Base-by-base conservation (phyloP, 306 rosid species). In the Nissolia schottii region DNA sequence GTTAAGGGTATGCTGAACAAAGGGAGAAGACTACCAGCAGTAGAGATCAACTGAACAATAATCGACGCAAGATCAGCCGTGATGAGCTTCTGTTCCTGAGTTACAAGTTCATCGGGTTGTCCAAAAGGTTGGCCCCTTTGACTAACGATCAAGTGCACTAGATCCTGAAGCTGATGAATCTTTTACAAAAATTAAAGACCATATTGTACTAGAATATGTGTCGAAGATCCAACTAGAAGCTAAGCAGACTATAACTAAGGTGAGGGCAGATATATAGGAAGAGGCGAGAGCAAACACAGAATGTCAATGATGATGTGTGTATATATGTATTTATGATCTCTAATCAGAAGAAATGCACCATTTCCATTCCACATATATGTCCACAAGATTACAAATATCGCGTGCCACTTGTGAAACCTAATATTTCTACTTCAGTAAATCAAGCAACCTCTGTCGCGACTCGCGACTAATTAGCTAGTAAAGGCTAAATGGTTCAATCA, bases 1-100 rank as follows among this genome's bases (percentile, higher is more conserved):
- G 27, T 83, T 34, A 64, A 80, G 77, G 59, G 79, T 77, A 34
- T 70, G 79, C 82, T 81, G 82, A 38, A 71, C 86, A 1, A 82
- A 28, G 97, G 97, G 25, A 92, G 91, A 71, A 92, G 93, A 71
- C 85, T 81, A 43, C 97, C 96, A 0, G 97, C 97, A 13, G 97
- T 81, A 24, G 97, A 87, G 79, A 92, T 86, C 76, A 92, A 72
- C 64, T 92, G 97, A 67, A 87, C 84, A 54, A 92, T 82, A 64
- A 92, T 83, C 10, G 97, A 89, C 58, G 97, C 86, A 41, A 92
- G 93, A 75, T 92, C 91, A 15, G 90, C 88, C 0, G 88, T 87
- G 61, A 91, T 61, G 74, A 91, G 96, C 86, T 92, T 96, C 32
- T 85, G 86, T 53, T 89, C 96, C 83, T 84, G 96, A 62, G 75